Percentiles rank a stretch among this genome's conserved stretches.
These are phyloP conservation scores for Aspergillus cristatus DNA, from an alignment of 495 filamentous ascomycete species.

Conservation along the genomic window DNA sequence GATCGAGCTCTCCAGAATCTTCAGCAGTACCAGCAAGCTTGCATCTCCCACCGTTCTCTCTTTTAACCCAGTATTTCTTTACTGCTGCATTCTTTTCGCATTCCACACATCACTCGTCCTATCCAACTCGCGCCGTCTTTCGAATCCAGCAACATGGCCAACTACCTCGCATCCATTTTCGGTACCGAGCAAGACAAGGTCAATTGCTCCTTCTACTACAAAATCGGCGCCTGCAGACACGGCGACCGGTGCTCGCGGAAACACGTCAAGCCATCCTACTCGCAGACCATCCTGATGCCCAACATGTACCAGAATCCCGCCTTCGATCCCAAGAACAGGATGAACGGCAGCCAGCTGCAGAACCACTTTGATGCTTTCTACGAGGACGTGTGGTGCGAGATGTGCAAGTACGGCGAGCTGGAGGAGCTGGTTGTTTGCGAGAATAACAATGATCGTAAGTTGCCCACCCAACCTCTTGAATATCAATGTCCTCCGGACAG, in stretches of 20 bases:
- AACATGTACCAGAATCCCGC: constrained; percentile 99
- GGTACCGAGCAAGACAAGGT: constrained; percentile 98
- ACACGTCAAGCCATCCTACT: constrained; percentile 98
- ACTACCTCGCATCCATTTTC: constrained; percentile 99
- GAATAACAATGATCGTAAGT: constrained; percentile 92
- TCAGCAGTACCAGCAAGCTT: constrained; percentile 20
- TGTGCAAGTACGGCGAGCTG: constrained; percentile 88
- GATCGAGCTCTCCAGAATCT: constrained; percentile 37
- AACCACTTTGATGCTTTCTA: constrained; percentile 99
- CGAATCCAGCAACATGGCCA: constrained; percentile 52
- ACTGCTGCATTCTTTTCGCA: not conserved
- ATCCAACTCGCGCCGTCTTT: not conserved
- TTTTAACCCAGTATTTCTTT: not conserved
- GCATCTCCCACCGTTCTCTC: not conserved
- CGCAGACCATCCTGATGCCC: constrained; percentile 91
- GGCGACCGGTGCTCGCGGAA: constrained; percentile 96
- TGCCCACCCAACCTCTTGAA: not conserved
- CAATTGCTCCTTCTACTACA: constrained; percentile 84
- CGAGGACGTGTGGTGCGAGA: constrained; percentile 99
- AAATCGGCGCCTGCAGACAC: constrained; percentile 97
- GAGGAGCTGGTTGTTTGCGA: constrained; percentile 88
- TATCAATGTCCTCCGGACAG: too few species aligned
- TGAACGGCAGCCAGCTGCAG: constrained; percentile 89
- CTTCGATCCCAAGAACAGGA: constrained; percentile 93
- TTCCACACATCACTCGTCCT: not conserved